Percentiles rank a stretch among this genome's conserved stretches.
These are phyloP conservation scores for Tarenaya hassleriana DNA, from an alignment of 345 rosid species.

Conservation along the genomic window DNA sequence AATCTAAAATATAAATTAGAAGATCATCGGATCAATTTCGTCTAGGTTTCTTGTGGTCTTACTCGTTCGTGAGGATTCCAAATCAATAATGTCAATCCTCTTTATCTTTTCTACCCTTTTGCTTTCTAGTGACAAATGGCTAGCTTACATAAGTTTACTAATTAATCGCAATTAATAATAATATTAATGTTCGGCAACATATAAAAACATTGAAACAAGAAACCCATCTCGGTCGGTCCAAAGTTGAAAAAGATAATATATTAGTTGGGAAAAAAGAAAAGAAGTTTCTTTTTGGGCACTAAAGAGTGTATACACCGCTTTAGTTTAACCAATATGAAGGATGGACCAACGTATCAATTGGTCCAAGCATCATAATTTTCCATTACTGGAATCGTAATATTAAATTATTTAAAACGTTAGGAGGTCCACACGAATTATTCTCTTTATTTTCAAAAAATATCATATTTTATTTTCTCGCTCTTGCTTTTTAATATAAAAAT, in stretches of 20 bases:
- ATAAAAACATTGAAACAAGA: conserved; percentile 1
- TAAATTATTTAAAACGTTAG: neutral
- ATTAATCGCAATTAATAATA: too few species aligned
- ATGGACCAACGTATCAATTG: neutral
- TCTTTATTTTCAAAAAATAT: too few species aligned
- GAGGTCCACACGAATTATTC: neutral
- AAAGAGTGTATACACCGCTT: neutral
- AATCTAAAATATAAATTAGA: neutral
- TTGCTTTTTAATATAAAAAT: too few species aligned
- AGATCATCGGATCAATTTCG: neutral
- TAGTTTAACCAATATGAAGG: neutral
- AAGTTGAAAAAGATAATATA: neutral
- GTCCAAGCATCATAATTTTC: neutral
- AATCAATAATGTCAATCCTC: neutral
- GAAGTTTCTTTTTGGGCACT: neutral
- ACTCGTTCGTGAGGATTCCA: neutral
- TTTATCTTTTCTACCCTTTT: neutral
- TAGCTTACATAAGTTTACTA: conserved; percentile 2
- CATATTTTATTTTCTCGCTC: neutral
- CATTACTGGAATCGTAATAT: neutral
- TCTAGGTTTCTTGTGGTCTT: neutral
- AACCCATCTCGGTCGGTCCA: conserved; percentile 12
- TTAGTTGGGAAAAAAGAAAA: neutral
- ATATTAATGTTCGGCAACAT: neutral
- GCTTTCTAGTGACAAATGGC: neutral